Percentiles rank a stretch among this genome's conserved stretches.
Conservation (phyloP, 192 early-diverging fungal species). For the Mortierella claussenii region DNA sequence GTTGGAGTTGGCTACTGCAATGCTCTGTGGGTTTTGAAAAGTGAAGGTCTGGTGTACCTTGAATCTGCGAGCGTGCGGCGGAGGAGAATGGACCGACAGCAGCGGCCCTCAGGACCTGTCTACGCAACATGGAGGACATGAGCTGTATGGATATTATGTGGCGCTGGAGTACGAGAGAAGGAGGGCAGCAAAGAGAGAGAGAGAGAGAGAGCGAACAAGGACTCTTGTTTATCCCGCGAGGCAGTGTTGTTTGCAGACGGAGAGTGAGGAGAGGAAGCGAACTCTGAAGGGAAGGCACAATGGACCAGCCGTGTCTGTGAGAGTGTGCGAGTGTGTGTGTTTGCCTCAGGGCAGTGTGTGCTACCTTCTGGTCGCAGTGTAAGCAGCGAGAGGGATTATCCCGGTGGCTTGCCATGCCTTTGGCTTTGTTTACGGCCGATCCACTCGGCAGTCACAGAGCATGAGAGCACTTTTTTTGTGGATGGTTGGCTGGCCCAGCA, state of each 20-base stretch:
- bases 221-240: too few relatives aligned
- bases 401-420: constrained; percentile 36
- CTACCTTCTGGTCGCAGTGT: not conserved
- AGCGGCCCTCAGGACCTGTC: constrained; percentile 41
- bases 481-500: too few relatives aligned
- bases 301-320: too few relatives aligned
- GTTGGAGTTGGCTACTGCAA: too few relatives aligned
- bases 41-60: constrained; percentile 23
- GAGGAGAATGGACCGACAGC: constrained; percentile 20
- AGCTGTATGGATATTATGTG: constrained; percentile 1
- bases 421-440: constrained; percentile 17
- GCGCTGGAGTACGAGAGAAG: not conserved
- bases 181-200: not conserved
- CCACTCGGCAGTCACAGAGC: constrained; percentile 6
- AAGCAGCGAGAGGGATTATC: constrained; percentile 3
- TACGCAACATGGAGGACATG: constrained; percentile 37
- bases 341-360: not conserved
- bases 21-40: too few relatives aligned
- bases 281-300: too few relatives aligned
- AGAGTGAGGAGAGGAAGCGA: too few relatives aligned
- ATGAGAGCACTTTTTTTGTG: not conserved
- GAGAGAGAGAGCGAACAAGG: not conserved
- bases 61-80: constrained; percentile 29
- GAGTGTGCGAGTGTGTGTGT: too few relatives aligned
- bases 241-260: too few relatives aligned